A percentile compares a stretch with the other conserved stretches of the same genome.
phyloP scores from a whole-genome alignment of 1,139 yeast species.

The Maudiozyma humilis region DNA sequence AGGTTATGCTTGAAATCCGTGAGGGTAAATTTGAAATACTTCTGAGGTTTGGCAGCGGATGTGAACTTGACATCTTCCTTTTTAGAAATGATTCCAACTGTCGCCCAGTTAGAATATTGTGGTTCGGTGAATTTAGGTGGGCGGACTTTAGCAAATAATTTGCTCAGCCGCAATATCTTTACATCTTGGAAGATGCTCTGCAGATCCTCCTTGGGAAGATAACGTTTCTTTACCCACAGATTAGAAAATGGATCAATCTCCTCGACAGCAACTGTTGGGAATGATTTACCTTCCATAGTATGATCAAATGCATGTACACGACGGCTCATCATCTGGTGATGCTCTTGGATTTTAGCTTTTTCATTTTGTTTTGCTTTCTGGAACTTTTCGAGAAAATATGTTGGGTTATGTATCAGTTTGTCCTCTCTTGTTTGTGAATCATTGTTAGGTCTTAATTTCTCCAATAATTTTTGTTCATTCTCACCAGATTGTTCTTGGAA shows the following conservation, averaged over 20 bases:
- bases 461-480: slow-evolving; percentile 8
- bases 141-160: slow-evolving; percentile 51
- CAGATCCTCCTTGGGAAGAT: slow-evolving; percentile 35
- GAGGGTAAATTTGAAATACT: slow-evolving; percentile 53
- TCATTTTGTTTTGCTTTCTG: slow-evolving; percentile 21
- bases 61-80: slow-evolving; percentile 50
- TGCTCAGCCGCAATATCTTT: slow-evolving; percentile 48
- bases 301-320: slow-evolving; percentile 34
- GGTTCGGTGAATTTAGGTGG: slow-evolving; percentile 71
- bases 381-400: slow-evolving; percentile 32
- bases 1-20: slow-evolving; percentile 60
- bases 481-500: slow-evolving; percentile 1
- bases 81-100: slow-evolving; percentile 54
- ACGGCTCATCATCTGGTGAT: slow-evolving; percentile 24
- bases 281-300: slow-evolving; percentile 13
- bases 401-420: slow-evolving; percentile 15
- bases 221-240: slow-evolving; percentile 38
- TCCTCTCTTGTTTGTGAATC: slow-evolving; percentile 8
- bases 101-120: slow-evolving; percentile 62
- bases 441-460: not conserved
- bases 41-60: slow-evolving; percentile 36
- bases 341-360: slow-evolving; percentile 15
- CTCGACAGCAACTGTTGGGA: slow-evolving; percentile 25
- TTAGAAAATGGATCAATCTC: slow-evolving; percentile 35
- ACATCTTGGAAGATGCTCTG: slow-evolving; percentile 36